Percentiles rank a stretch among this genome's conserved stretches.
Evolutionary conservation across 139 green algal species (phyloP).

Genomic region (Diplosphaera chodatii): DNA sequence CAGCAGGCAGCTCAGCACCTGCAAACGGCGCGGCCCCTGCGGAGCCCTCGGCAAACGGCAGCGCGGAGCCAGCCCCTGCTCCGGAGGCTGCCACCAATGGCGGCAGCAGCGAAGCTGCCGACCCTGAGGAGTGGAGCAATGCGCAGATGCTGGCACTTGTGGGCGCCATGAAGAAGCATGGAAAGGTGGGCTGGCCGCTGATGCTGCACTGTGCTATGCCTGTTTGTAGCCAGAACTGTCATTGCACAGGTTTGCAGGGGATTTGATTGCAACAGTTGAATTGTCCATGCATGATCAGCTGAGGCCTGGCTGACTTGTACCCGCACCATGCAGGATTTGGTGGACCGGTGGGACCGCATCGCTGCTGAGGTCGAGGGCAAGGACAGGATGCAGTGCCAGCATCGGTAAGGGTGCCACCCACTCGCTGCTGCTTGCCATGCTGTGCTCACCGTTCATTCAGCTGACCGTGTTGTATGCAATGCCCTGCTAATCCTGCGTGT

Average conservation of each 20-base stretch:
- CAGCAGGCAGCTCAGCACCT: conserved; percentile 6
- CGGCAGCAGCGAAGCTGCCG: no score
- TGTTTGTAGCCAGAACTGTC: no score
- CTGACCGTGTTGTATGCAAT: no score
- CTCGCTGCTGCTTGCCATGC: not conserved
- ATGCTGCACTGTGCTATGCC: no score
- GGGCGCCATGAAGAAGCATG: conserved; percentile 77
- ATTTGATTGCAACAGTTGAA: no score
- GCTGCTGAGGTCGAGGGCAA: conserved; percentile 69
- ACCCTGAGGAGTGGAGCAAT: conserved; percentile 72
- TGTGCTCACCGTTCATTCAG: no score
- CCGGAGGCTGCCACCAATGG: no score
- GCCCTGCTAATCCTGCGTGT: no score
- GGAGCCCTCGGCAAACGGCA: conserved; percentile 3
- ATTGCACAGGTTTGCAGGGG: no score
- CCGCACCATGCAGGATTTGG: conserved; percentile 28
- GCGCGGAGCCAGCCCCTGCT: not conserved
- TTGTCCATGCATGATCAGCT: not conserved
- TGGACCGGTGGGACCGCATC: conserved; percentile 60
- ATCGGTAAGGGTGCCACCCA: conserved; percentile 12
- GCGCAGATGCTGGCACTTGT: conserved; percentile 83
- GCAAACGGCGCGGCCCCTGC: not conserved
- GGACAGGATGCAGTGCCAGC: conserved; percentile 78
- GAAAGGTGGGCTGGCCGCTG: conserved; percentile 39
- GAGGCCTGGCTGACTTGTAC: not conserved